These are phyloP conservation scores for Gracilaria caudata DNA, from an alignment of 23 red algal species.

Conservation along the genomic window DNA sequence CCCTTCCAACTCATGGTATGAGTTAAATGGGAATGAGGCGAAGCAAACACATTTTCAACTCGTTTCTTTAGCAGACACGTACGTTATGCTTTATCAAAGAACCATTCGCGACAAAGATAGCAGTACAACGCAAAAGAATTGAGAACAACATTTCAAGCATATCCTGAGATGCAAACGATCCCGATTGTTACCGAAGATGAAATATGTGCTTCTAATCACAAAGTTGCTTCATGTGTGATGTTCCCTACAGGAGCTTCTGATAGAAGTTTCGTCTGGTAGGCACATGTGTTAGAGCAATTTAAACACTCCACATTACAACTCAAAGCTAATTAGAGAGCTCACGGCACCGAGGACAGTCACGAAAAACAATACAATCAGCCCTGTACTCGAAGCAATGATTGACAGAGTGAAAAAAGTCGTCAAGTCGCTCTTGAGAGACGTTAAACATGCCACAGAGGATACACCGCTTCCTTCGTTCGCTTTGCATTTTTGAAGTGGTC, in stretches of 20 bases:
- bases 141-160: constrained; percentile 18
- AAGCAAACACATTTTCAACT: constrained; percentile 45
- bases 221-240: constrained; percentile 47
- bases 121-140: not conserved
- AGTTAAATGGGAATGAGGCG: constrained; percentile 32
- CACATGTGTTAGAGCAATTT: constrained; percentile 6
- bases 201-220: constrained; percentile 35
- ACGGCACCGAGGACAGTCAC: constrained; percentile 31
- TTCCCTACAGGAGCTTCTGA: constrained; percentile 42
- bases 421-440: constrained; percentile 22
- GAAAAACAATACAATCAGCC: constrained; percentile 36
- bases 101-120: constrained; percentile 5
- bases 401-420: constrained; percentile 21
- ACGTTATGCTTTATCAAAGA: constrained; percentile 61
- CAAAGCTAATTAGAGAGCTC: constrained; percentile 49
- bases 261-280: constrained; percentile 22
- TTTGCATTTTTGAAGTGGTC: constrained; percentile 19
- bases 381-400: constrained; percentile 40
- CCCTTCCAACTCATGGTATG: constrained; percentile 55
- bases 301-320: constrained; percentile 36
- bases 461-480: constrained; percentile 34
- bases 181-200: not conserved
- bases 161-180: not conserved
- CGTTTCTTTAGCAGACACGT: constrained; percentile 61
- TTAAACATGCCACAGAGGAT: constrained; percentile 30